Percentiles rank a stretch among this genome's conserved stretches.
Conservation (phyloP, 805 yeast genomes). For the Candida vartiovaarae region DNA sequence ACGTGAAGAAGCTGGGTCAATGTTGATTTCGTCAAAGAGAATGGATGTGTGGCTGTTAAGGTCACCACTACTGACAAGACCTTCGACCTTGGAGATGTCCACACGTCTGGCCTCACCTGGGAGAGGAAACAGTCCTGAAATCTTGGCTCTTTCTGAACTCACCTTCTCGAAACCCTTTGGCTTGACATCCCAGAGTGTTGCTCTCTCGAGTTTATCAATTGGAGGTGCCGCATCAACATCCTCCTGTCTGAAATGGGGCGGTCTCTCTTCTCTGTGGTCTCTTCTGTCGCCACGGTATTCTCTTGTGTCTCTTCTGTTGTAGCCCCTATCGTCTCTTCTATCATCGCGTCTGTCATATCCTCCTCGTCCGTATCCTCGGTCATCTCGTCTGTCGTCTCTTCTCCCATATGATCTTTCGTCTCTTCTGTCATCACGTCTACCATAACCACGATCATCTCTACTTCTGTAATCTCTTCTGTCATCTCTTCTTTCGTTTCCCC, state of each 20-base stretch:
- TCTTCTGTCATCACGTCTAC: conserved; percentile 6
- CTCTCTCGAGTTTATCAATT: conserved; percentile 43
- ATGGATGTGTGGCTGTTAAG: conserved; percentile 25
- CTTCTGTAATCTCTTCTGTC: conserved; percentile 3
- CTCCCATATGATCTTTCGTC: conserved; percentile 7
- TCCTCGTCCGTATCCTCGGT: conserved; percentile 9
- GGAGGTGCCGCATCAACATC: conserved; percentile 36
- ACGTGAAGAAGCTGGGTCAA: conserved; percentile 23
- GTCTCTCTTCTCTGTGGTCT: conserved; percentile 7
- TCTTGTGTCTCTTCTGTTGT: conserved; percentile 9
- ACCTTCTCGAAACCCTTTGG: conserved; percentile 71
- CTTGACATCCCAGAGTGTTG: conserved; percentile 61
- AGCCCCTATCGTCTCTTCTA: conserved; percentile 14
- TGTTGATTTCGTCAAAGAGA: conserved; percentile 27
- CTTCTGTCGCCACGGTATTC: conserved; percentile 4
- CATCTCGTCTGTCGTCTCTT: conserved; percentile 10
- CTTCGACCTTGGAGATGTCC: conserved; percentile 26
- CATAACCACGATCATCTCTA: conserved; percentile 3
- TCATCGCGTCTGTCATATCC: conserved; percentile 13
- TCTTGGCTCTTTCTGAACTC: conserved; percentile 69
- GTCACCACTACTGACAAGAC: conserved; percentile 25
- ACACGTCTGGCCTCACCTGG: conserved; percentile 51
- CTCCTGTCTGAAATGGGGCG: conserved; percentile 6
- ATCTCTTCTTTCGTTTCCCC: neutral
- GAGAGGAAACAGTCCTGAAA: conserved; percentile 69